Evolutionary conservation across 169 alveolate genomes (phyloP).

Genomic region (Blepharisma undulans): DNA sequence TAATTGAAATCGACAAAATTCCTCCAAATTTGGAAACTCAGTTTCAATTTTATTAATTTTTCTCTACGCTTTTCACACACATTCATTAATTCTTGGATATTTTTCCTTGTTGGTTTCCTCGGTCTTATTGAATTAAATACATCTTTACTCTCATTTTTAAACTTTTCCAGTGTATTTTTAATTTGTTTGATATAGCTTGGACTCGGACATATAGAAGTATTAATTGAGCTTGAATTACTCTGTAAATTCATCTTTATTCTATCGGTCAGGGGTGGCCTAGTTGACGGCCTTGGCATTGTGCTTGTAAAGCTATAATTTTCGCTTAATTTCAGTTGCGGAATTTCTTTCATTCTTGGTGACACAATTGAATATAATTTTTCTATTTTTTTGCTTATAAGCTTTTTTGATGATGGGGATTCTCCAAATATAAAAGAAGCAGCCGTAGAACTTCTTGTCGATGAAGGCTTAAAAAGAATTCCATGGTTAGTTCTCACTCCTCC

Average conservation of each 20-base stretch:
- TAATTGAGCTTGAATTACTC: background rate
- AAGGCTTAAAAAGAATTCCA: background rate
- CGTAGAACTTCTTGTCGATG: background rate
- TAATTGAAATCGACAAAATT: background rate
- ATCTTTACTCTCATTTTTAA: background rate
- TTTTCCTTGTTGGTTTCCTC: background rate
- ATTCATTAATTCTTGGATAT: background rate
- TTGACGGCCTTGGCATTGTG: background rate
- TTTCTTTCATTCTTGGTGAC: background rate
- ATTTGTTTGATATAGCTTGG: background rate
- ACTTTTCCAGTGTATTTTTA: background rate
- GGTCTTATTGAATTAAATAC: background rate
- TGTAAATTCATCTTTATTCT: background rate
- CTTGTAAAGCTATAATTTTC: background rate
- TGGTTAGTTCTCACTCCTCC: background rate
- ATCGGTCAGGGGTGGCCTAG: background rate
- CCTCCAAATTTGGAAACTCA: background rate
- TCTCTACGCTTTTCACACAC: background rate
- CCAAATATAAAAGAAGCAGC: background rate
- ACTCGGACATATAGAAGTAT: background rate
- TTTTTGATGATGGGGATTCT: background rate
- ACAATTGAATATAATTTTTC: background rate
- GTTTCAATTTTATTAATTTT: no score
- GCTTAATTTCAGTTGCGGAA: background rate
- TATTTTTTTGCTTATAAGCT: background rate